Evolutionary conservation across 352 stramenopile genomes (phyloP).

Genomic region (Elongisporangium prolatum): DNA sequence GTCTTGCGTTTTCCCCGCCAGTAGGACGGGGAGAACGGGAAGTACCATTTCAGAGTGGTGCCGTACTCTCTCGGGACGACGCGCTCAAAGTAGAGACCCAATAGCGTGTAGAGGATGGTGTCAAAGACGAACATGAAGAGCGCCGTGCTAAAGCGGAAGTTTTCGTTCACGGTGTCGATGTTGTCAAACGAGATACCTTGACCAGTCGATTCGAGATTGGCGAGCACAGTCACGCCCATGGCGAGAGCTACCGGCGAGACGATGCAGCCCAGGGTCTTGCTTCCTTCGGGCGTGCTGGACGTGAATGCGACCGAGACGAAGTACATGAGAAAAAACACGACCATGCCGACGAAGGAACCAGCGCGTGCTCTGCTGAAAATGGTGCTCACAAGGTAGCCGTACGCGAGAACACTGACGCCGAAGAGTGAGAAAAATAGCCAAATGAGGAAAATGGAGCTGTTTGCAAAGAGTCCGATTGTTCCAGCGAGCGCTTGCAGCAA

Average conservation of each 20-base stretch:
- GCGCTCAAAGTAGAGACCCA: constrained; percentile 89
- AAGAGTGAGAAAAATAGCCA: constrained; percentile 80
- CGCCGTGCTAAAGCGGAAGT: constrained; percentile 49
- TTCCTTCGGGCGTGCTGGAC: constrained; percentile 8
- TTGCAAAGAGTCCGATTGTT: constrained; percentile 31
- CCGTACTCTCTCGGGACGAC: constrained; percentile 90
- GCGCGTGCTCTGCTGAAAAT: constrained; percentile 69
- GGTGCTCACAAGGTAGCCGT: constrained; percentile 54
- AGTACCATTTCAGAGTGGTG: constrained; percentile 89
- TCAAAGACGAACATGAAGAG: constrained; percentile 84
- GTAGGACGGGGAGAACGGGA: constrained; percentile 61
- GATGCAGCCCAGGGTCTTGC: constrained; percentile 49
- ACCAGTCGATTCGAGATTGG: constrained; percentile 38
- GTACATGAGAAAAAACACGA: constrained; percentile 86
- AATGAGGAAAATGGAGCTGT: constrained; percentile 40
- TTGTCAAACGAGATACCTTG: constrained; percentile 49
- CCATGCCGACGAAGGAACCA: constrained; percentile 63
- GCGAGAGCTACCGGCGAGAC: constrained; percentile 56
- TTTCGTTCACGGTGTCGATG: constrained; percentile 22
- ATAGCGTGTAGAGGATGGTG: constrained; percentile 81
- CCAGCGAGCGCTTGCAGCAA: constrained; percentile 47
- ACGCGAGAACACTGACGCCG: constrained; percentile 38
- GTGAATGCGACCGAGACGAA: constrained; percentile 44
- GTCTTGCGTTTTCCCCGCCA: constrained; percentile 18
- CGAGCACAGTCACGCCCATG: constrained; percentile 55